These are phyloP conservation scores for Stagonosporopsis cucurbitacearum DNA, from an alignment of 2,329 filamentous ascomycete genomes.

Conservation along the genomic window DNA sequence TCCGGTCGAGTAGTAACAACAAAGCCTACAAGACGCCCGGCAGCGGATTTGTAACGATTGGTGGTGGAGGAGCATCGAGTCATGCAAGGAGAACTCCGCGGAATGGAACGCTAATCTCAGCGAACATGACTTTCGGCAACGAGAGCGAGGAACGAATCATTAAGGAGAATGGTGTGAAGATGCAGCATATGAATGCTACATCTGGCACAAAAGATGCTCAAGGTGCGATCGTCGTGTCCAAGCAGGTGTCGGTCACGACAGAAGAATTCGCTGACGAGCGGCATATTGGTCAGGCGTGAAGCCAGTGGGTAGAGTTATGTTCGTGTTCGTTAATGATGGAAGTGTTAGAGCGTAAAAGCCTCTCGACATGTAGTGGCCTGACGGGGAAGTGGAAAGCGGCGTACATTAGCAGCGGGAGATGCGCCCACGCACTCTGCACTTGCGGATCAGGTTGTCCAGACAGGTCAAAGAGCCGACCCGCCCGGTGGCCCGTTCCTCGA, in stretches of 20 bases:
- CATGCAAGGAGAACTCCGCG: constrained; percentile 5
- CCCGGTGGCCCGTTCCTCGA: not conserved
- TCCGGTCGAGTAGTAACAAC: constrained; percentile 20
- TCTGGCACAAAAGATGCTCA: not conserved
- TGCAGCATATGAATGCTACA: constrained; percentile 11
- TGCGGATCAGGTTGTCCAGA: constrained; percentile 1
- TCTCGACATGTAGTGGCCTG: not conserved
- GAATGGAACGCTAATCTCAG: constrained; percentile 1
- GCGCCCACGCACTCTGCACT: not conserved
- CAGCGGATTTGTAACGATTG: constrained; percentile 27
- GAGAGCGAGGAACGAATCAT: constrained; percentile 25
- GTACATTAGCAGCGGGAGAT: not conserved
- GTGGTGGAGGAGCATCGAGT: constrained; percentile 17
- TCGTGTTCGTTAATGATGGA: not conserved
- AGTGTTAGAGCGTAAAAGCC: not conserved
- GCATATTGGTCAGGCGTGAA: not conserved
- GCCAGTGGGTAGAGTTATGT: not conserved
- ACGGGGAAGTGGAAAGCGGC: not conserved
- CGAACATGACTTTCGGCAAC: constrained; percentile 21
- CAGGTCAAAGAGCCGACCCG: constrained; percentile 8
- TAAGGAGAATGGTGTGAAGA: constrained; percentile 11
- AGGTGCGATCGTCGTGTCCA: constrained; percentile 19
- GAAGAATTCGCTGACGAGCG: constrained; percentile 21
- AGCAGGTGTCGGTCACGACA: constrained; percentile 18
- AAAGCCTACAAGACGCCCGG: constrained; percentile 20